Conservation (phyloP, 768 basidiomycete species). For the Auricularia auricula-judae region DNA sequence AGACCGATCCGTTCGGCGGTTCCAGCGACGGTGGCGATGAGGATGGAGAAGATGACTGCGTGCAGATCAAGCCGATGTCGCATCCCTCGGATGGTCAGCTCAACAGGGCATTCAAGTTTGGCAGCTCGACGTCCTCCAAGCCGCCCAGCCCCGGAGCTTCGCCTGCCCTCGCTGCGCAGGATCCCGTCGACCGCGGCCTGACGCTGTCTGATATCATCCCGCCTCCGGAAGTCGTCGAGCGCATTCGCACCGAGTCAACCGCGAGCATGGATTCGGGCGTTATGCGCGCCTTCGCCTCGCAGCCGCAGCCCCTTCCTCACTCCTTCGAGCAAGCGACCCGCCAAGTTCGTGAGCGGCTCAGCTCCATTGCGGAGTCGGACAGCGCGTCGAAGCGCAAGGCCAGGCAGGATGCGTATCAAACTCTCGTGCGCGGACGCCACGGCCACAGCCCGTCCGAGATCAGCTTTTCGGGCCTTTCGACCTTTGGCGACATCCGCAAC, state of each 20-base stretch:
- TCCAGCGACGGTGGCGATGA: neutral
- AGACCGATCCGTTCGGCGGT: no score
- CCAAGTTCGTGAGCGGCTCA: neutral
- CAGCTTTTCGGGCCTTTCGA: slow-evolving; percentile 64
- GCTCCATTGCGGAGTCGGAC: slow-evolving; percentile 31
- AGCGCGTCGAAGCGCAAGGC: slow-evolving; percentile 26
- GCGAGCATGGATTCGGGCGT: slow-evolving; percentile 37
- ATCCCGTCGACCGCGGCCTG: slow-evolving; percentile 18
- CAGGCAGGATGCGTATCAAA: slow-evolving; percentile 12
- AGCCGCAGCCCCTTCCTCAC: slow-evolving; percentile 15
- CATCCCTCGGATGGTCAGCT: slow-evolving; percentile 50
- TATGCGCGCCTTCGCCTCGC: slow-evolving; percentile 44
- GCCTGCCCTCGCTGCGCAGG: neutral
- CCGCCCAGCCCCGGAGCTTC: neutral
- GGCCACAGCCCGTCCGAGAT: slow-evolving; percentile 29
- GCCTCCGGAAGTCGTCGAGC: slow-evolving; percentile 17
- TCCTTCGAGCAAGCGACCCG: neutral
- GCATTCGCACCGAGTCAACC: neutral
- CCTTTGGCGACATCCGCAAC: slow-evolving; percentile 68
- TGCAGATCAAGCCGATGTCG: neutral
- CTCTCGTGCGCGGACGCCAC: slow-evolving; percentile 22
- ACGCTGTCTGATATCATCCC: slow-evolving; percentile 73
- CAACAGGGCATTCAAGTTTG: slow-evolving; percentile 65
- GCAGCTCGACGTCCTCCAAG: slow-evolving; percentile 26
- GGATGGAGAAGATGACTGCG: slow-evolving; percentile 2